Evolutionary conservation across 2,329 filamentous ascomycete genomes (phyloP).

Genomic region (Coniochaeta pulveracea): DNA sequence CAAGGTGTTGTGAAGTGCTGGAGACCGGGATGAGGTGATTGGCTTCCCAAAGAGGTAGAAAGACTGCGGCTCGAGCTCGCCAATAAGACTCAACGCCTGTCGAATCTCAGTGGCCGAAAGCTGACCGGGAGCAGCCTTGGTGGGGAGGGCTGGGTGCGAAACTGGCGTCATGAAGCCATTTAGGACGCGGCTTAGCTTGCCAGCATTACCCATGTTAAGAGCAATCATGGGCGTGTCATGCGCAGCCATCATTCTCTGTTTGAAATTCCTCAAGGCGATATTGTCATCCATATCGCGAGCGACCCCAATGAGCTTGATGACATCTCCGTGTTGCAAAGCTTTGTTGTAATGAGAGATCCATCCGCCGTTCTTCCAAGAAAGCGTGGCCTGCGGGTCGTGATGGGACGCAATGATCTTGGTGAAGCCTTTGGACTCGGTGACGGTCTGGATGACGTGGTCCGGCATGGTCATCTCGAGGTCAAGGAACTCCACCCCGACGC

Average conservation of each 20-base stretch:
- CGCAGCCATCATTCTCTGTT: constrained; percentile 57
- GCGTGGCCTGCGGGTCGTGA: constrained; percentile 67
- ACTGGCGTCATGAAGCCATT: constrained; percentile 94
- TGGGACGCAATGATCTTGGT: constrained; percentile 91
- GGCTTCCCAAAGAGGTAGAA: constrained; percentile 88
- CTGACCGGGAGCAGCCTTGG: constrained; percentile 89
- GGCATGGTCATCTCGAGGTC: constrained; percentile 87
- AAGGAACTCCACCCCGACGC: constrained; percentile 82
- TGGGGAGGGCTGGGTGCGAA: constrained; percentile 77
- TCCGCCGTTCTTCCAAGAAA: constrained; percentile 87
- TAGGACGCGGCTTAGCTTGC: constrained; percentile 80
- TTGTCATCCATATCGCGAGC: constrained; percentile 75
- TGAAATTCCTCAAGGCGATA: constrained; percentile 73
- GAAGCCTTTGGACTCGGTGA: constrained; percentile 55
- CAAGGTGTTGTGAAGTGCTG: constrained; percentile 78
- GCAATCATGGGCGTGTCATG: constrained; percentile 81
- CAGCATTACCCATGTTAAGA: constrained; percentile 85
- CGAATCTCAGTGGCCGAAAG: constrained; percentile 85
- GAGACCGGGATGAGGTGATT: constrained; percentile 71
- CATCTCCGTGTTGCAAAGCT: constrained; percentile 78
- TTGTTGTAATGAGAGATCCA: constrained; percentile 88
- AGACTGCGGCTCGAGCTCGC: constrained; percentile 61
- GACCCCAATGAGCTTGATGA: constrained; percentile 87
- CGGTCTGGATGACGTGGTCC: constrained; percentile 57
- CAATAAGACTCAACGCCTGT: constrained; percentile 64